These are phyloP conservation scores for Eucalyptus tenuipes DNA, from an alignment of 345 rosid genomes.

Conservation along the genomic window DNA sequence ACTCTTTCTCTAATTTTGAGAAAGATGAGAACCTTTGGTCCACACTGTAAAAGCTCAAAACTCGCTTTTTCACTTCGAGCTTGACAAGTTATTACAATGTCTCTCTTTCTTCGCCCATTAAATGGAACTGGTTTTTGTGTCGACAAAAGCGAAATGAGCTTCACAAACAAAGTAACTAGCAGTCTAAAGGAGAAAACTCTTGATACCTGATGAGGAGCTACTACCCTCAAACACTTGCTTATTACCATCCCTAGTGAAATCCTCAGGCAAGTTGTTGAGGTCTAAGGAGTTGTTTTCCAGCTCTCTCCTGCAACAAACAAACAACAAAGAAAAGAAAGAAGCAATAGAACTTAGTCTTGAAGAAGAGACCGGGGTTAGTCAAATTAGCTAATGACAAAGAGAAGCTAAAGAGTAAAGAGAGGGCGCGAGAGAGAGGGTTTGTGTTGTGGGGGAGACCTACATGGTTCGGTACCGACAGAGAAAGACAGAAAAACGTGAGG, in stretches of 20 bases:
- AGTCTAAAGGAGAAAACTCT: neutral
- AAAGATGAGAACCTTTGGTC: neutral
- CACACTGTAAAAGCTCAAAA: neutral
- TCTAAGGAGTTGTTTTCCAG: conserved; percentile 65
- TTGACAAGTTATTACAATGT: neutral
- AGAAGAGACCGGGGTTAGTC: neutral
- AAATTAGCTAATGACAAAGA: neutral
- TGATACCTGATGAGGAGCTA: conserved; percentile 48
- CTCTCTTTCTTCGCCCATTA: neutral
- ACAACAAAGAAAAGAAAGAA: neutral
- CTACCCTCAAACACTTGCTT: conserved; percentile 42
- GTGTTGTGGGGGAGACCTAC: conserved; percentile 42
- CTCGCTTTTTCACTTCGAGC: neutral
- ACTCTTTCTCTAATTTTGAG: neutral
- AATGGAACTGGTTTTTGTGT: neutral
- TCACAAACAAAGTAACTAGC: neutral
- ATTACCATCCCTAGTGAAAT: conserved; percentile 42
- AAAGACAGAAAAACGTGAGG: conserved; percentile 6
- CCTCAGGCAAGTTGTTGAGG: conserved; percentile 98
- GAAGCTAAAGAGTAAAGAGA: neutral
- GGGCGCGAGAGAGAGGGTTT: neutral
- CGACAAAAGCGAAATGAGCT: neutral
- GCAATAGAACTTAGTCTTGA: neutral
- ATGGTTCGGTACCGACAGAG: conserved; percentile 59
- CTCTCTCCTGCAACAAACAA: conserved; percentile 42